Evolutionary conservation across 495 filamentous ascomycete species (phyloP).

Genomic region (Penicillium macrosclerotiorum): DNA sequence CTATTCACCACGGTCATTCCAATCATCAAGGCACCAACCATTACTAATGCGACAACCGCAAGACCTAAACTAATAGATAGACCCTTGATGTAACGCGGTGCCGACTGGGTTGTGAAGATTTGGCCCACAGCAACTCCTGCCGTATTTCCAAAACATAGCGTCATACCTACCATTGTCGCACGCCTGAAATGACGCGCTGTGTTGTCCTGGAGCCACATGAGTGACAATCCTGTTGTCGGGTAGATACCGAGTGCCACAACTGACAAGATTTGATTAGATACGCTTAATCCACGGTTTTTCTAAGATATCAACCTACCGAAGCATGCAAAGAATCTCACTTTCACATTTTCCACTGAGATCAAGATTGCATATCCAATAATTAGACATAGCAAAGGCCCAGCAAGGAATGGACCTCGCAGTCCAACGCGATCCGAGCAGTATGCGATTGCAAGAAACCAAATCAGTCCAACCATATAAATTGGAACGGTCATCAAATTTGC

Average conservation of each 20-base stretch:
- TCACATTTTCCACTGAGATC: slow-evolving; percentile 11
- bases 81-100: slow-evolving; percentile 8
- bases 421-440: slow-evolving; percentile 7
- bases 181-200: slow-evolving; percentile 17
- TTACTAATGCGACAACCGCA: slow-evolving; percentile 10
- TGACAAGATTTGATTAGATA: slow-evolving; percentile 2
- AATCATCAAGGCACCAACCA: slow-evolving; percentile 5
- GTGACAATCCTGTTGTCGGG: slow-evolving; percentile 13
- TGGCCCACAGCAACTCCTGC: slow-evolving; percentile 17
- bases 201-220: slow-evolving; percentile 21
- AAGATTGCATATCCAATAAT: slow-evolving; percentile 16
- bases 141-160: slow-evolving; percentile 14
- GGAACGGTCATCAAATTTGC: slow-evolving; percentile 12
- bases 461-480: slow-evolving; percentile 12
- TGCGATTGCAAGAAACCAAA: slow-evolving; percentile 8
- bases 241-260: slow-evolving; percentile 16
- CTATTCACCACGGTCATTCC: slow-evolving; percentile 10
- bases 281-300: no score
- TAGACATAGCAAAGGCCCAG: slow-evolving; percentile 11
- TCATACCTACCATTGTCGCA: slow-evolving; percentile 17
- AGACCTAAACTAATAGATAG: slow-evolving; percentile 9
- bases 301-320: slow-evolving; percentile 10
- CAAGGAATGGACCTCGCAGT: slow-evolving; percentile 13
- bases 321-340: slow-evolving; percentile 14
- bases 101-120: slow-evolving; percentile 12